Conservation (phyloP, 192 early-diverging fungal genomes). For the Lobosporangium transversale region DNA sequence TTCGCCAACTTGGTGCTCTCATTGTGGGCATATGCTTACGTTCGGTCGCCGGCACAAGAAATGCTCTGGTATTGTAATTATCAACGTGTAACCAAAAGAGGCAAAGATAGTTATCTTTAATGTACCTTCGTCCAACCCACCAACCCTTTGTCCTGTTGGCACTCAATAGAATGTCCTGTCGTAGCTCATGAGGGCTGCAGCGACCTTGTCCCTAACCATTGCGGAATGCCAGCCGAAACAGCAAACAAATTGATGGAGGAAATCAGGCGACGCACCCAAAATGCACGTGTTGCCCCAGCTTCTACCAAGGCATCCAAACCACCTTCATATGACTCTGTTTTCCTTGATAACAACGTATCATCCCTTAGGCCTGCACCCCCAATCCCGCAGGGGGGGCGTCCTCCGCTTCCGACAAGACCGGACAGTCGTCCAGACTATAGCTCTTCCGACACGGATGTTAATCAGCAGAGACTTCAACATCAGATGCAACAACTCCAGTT, state of each 20-base stretch:
- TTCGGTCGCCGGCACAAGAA: slow-evolving; percentile 72
- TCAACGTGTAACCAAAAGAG: not conserved
- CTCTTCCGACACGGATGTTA: slow-evolving; percentile 18
- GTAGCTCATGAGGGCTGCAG: slow-evolving; percentile 87
- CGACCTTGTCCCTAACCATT: slow-evolving; percentile 89
- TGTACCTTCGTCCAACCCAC: not conserved
- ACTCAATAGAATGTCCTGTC: slow-evolving; percentile 77
- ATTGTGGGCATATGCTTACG: slow-evolving; percentile 96
- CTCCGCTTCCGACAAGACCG: slow-evolving; percentile 7
- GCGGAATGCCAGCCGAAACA: slow-evolving; percentile 86
- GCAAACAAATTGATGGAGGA: slow-evolving; percentile 88
- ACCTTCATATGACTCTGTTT: slow-evolving; percentile 24
- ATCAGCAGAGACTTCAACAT: slow-evolving; percentile 32
- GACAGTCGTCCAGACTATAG: slow-evolving; percentile 12
- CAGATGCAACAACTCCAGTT: slow-evolving; percentile 37
- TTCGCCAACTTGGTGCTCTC: slow-evolving; percentile 94
- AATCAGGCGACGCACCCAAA: slow-evolving; percentile 69
- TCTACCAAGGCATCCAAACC: slow-evolving; percentile 30
- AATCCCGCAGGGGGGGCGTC: slow-evolving; percentile 19
- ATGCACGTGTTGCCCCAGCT: slow-evolving; percentile 14
- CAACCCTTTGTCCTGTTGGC: not conserved
- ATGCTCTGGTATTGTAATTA: slow-evolving; percentile 63
- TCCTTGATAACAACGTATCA: slow-evolving; percentile 22
- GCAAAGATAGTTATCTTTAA: too few species aligned
- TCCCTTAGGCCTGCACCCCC: slow-evolving; percentile 11